phyloP scores from a whole-genome alignment of 1,284 basidiomycete species.

The Phellopilus nigrolimitatus region DNA sequence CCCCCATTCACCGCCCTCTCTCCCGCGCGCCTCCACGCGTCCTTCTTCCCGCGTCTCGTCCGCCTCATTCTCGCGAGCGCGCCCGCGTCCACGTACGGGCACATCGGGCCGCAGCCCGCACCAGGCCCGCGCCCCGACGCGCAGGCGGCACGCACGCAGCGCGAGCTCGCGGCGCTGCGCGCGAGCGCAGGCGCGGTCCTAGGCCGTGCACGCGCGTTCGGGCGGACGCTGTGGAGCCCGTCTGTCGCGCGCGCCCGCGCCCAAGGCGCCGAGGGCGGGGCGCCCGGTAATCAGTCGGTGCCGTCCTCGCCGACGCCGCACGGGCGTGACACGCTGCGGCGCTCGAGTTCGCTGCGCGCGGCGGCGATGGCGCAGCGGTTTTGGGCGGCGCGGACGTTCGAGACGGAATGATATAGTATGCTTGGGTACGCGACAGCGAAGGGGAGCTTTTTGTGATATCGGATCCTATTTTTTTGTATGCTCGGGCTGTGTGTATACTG shows the following conservation, averaged over 20 bases:
- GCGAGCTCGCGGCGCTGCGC: constrained; percentile 12
- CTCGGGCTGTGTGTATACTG: no score
- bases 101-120: background rate
- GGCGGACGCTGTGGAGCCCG: constrained; percentile 7
- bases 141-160: constrained; percentile 7
- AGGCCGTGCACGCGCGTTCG: constrained; percentile 10
- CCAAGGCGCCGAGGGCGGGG: background rate
- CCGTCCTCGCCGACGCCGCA: background rate
- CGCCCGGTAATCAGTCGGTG: background rate
- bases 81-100: background rate
- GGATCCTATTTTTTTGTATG: no score
- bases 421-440: no score
- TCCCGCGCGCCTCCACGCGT: background rate
- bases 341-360: background rate
- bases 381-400: constrained; percentile 7
- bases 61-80: background rate
- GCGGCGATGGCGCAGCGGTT: constrained; percentile 10
- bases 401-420: constrained; percentile 5
- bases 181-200: constrained; percentile 11
- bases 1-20: background rate
- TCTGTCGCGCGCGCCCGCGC: background rate
- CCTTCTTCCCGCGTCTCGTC: constrained; percentile 8
- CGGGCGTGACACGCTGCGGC: background rate
- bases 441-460: no score
- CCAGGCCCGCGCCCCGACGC: background rate